These are phyloP conservation scores for Alternaria infectoria DNA, from an alignment of 2,329 filamentous ascomycete genomes.

Conservation along the genomic window DNA sequence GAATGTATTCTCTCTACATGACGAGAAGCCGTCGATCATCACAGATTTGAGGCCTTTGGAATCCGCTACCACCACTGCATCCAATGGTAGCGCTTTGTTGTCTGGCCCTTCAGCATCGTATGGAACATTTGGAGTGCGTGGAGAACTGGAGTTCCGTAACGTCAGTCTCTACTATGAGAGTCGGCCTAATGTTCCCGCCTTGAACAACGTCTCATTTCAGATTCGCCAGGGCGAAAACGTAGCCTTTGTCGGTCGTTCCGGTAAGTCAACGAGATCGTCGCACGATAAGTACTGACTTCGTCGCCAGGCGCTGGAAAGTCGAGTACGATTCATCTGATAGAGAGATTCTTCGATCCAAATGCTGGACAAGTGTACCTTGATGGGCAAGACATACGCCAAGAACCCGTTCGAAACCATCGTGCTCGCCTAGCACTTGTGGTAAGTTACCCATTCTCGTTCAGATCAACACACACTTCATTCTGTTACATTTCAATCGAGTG, in stretches of 20 bases:
- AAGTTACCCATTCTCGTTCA: background rate
- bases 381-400: constrained; percentile 49
- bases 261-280: background rate
- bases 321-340: constrained; percentile 54
- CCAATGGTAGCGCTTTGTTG: constrained; percentile 14
- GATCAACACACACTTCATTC: background rate
- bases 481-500: background rate
- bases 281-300: background rate
- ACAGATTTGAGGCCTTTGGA: constrained; percentile 5
- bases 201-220: constrained; percentile 49
- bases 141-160: constrained; percentile 42
- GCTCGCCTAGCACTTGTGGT: constrained; percentile 52
- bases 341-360: constrained; percentile 54
- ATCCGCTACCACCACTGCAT: background rate
- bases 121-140: constrained; percentile 26
- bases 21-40: constrained; percentile 50
- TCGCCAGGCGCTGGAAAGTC: constrained; percentile 52
- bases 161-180: constrained; percentile 44
- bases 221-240: constrained; percentile 47
- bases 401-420: constrained; percentile 47
- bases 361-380: constrained; percentile 50
- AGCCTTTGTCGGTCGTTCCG: constrained; percentile 54
- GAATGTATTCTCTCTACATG: constrained; percentile 52
- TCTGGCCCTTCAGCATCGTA: constrained; percentile 24
- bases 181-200: constrained; percentile 36